Base-by-base conservation (phyloP, 2,329 filamentous ascomycete species). In the Dendrostoma leiphaemia region DNA sequence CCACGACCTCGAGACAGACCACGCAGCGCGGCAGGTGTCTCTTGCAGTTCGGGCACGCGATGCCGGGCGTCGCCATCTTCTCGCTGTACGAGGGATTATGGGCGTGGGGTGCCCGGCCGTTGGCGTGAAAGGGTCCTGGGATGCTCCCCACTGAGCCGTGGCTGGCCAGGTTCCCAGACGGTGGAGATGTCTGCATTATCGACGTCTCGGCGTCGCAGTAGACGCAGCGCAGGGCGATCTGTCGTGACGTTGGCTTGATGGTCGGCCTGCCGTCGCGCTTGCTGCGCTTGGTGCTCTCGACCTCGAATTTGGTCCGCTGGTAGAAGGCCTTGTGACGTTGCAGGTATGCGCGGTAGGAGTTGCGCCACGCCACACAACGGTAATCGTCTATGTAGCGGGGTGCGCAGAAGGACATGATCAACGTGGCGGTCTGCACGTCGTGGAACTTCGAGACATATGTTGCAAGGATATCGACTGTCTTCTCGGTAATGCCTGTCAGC, bases 381-480 rank as follows among this genome's bases (percentile, higher is more conserved):
- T 87, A 75, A 67, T 94, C 90, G 68, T 88, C 82, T 60, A 93
- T 85, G 69, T 90, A 93, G 8, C 84, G 80, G 0, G 90, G 90
- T 53, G 85, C 83, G 61, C 87, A 88, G 67, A 89, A 85, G 12
- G 87, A 87, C 54, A 89, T 81, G 56, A 90, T 81, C 2, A 94
- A 76, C 0, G 89, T 86, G 2, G 89, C 88, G 1, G 89, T 91
- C 71, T 95, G 90, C 23, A 90, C 79, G 67, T 93, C 90, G 64
- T 85, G 80, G 67, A 88, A 91, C 61, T 87, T 88, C 62, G 86
- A 79, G 43, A 94, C 80, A 68, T 91, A 91, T 48, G 83, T 82
- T 57, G 89, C 86, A 56, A 93, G 82, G 17, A 94, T 82, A 65
- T 91, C 87, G 54, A 92, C 84, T 48, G 87, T 78, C 50, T 77